Conservation (phyloP, 257 asterid genomes). For the Fraxinus americana region DNA sequence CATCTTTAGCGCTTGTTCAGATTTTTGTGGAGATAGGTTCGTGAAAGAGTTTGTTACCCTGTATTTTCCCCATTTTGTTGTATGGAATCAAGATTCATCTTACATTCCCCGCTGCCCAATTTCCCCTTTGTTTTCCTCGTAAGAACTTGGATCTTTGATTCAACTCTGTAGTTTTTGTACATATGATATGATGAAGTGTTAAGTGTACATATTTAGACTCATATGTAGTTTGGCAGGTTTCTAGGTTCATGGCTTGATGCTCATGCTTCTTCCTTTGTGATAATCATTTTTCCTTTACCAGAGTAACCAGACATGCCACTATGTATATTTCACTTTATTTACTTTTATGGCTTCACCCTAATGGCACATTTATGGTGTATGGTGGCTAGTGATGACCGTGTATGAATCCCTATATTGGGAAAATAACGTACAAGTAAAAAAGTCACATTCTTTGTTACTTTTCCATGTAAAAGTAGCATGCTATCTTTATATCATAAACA, state of each 20-base stretch:
- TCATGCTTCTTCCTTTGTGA: background rate
- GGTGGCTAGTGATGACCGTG: no score
- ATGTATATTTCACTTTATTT: no score
- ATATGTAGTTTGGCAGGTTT: background rate
- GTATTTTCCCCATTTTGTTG: conserved; percentile 25
- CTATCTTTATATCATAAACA: no score
- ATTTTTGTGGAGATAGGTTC: conserved; percentile 30
- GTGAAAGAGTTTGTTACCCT: conserved; percentile 21
- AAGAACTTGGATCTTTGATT: conserved; percentile 2
- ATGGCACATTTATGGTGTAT: no score
- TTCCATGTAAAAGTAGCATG: no score
- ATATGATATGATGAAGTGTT: conserved; percentile 16
- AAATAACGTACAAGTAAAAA: no score
- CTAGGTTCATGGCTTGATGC: background rate
- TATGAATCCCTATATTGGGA: no score
- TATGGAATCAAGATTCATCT: conserved; percentile 13
- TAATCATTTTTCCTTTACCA: background rate
- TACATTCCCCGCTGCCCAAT: background rate
- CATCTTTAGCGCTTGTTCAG: conserved; percentile 22
- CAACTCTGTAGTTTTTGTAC: conserved; percentile 16
- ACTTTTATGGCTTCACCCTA: no score
- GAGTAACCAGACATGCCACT: background rate
- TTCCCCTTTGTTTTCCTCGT: background rate
- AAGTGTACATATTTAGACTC: background rate
- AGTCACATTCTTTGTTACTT: no score